Evolutionary conservation across 345 rosid genomes (phyloP).

Genomic region (Syzygium aqueum): DNA sequence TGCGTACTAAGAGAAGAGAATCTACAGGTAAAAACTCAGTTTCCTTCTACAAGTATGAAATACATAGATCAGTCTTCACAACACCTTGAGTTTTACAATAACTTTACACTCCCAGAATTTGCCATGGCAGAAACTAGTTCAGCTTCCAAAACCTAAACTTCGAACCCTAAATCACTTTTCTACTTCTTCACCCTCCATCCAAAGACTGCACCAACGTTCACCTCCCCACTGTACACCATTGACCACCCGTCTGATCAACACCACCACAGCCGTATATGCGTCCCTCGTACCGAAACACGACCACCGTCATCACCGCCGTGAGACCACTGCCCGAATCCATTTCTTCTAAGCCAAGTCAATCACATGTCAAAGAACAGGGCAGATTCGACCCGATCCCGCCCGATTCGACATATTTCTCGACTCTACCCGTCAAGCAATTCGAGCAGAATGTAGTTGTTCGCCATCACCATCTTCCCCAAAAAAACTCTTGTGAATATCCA

Average conservation of each 20-base stretch:
- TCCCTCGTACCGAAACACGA: not conserved
- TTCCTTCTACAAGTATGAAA: not conserved
- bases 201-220: not conserved
- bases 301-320: fast-evolving
- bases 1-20: not conserved
- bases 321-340: not conserved
- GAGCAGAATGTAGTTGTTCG: not conserved
- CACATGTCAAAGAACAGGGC: not conserved
- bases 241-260: not conserved
- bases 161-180: not conserved
- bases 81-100: not conserved
- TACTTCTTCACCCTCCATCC: not conserved
- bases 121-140: not conserved
- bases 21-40: not conserved
- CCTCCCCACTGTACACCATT: not conserved
- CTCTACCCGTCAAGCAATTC: not conserved
- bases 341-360: not conserved
- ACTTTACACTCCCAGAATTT: not conserved
- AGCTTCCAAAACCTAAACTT: not conserved
- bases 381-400: not conserved
- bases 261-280: not conserved
- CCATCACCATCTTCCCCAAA: not conserved
- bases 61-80: not conserved
- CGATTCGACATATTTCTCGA: not conserved
- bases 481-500: not conserved